Evolutionary conservation across 2,329 filamentous ascomycete genomes (phyloP).

Genomic region (Phialocephala sp.): DNA sequence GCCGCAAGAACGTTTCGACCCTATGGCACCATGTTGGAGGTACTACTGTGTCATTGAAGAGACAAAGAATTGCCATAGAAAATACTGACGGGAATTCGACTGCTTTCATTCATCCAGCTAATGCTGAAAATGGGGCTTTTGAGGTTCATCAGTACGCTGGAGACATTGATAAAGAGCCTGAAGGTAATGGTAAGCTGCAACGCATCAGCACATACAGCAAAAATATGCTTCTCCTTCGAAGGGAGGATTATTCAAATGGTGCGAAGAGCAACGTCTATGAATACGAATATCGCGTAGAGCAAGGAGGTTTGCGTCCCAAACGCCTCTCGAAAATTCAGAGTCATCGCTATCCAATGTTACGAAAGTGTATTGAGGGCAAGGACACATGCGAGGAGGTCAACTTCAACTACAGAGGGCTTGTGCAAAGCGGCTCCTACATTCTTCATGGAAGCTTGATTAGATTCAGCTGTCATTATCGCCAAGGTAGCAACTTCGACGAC

Average conservation of each 20-base stretch:
- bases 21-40: conserved; percentile 56
- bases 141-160: conserved; percentile 29
- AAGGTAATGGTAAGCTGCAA: conserved; percentile 47
- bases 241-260: conserved; percentile 41
- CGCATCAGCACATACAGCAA: conserved; percentile 54
- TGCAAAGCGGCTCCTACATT: conserved; percentile 58
- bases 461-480: conserved; percentile 61
- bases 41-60: conserved; percentile 53
- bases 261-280: conserved; percentile 52
- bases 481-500: conserved; percentile 57
- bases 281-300: conserved; percentile 53
- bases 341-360: conserved; percentile 49
- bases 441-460: conserved; percentile 56
- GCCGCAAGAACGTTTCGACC: conserved; percentile 52
- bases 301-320: conserved; percentile 37
- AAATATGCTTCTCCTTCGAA: conserved; percentile 50
- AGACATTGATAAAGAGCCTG: conserved; percentile 50
- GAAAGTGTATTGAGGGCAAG: conserved; percentile 53
- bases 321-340: conserved; percentile 27
- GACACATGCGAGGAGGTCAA: conserved; percentile 53
- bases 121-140: conserved; percentile 27
- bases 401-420: conserved; percentile 58
- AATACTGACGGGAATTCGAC: conserved; percentile 55
- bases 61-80: conserved; percentile 53
- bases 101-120: conserved; percentile 46